Conservation (phyloP, 257 asterid species). For the Salvia rosmarinus region DNA sequence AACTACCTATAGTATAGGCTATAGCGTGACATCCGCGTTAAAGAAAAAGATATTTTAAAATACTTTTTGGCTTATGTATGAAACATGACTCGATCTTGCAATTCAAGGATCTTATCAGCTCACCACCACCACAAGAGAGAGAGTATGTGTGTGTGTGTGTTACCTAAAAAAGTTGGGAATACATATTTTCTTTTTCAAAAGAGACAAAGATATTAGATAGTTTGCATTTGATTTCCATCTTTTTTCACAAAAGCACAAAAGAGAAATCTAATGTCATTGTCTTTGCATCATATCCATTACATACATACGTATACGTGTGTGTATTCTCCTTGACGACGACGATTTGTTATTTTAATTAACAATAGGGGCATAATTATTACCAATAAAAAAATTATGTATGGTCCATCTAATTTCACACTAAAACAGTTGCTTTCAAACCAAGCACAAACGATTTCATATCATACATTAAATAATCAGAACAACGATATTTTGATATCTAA, state of each 20-base stretch:
- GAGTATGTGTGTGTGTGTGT: neutral
- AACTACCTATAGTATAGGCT: neutral
- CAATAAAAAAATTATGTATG: too few relatives aligned
- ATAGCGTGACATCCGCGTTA: neutral
- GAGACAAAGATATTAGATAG: neutral
- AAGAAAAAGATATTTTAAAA: conserved; percentile 2
- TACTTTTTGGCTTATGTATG: conserved; percentile 15
- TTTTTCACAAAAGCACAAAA: neutral
- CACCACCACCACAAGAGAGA: neutral
- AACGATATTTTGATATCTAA: too few relatives aligned
- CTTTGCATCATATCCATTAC: conserved; percentile 32
- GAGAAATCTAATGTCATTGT: conserved; percentile 40
- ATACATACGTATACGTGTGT: neutral
- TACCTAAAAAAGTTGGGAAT: conserved; percentile 16
- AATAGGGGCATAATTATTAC: conserved; percentile 33
- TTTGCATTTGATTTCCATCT: neutral
- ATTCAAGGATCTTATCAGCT: neutral
- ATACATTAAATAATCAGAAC: too few relatives aligned
- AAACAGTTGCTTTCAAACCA: too few relatives aligned
- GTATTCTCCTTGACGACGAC: conserved; percentile 28
- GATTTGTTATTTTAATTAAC: conserved; percentile 2
- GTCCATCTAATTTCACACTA: too few relatives aligned
- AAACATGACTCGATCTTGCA: conserved; percentile 37
- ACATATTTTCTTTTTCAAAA: neutral
- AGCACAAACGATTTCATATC: too few relatives aligned